Evolutionary conservation across 768 basidiomycete genomes (phyloP), one percentile per base, ranked within the genome.

Genomic region (Asterophora lycoperdoides): DNA sequence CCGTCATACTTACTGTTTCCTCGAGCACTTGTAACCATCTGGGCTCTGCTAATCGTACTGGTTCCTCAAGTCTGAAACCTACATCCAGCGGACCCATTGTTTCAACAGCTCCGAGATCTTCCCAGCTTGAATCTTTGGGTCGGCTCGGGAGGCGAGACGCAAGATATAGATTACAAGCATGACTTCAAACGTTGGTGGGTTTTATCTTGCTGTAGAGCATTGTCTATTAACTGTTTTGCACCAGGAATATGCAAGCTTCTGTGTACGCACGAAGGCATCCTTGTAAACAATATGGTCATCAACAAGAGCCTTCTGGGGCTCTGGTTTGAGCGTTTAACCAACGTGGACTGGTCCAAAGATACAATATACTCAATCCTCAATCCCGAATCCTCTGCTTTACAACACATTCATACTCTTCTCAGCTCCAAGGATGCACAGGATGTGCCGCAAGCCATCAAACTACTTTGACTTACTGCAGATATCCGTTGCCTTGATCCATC

Each of bases 381-480:
- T 15, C n/a, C 34, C n/a, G 11, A 35, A 4, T 35, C 34, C n/a
- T 11, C 34, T 0, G 57, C 6, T 9, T 29, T 58, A 8, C 23
- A 35, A 5, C 34, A 41, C 14, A 51, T 64, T 0, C 46, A 57
- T 9, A 48, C 35, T 41, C 59, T 69, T n/a, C 53, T 68, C 4
- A 55, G 56, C 41, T 66, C 64, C 0, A 59, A 59, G 23, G 63
- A 64, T 49, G 46, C 56, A 10, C 67, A 69, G 49, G 59, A 68
- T 50, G 67, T 68, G n/a, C 66, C 67, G 0, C 48, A 56, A 18
- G 64, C 65, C 0, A 56, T 66, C 14, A 53, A 65, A 32, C 60
- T 68, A 4, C 54, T 68, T 8, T 30, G 39, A 1, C 29, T 48
- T 18, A 46, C 55, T 15, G 48, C 54, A 23, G 54, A 58, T 10